Evolutionary conservation across 2,329 filamentous ascomycete species (phyloP).

Genomic region (Aureobasidium uvarum): DNA sequence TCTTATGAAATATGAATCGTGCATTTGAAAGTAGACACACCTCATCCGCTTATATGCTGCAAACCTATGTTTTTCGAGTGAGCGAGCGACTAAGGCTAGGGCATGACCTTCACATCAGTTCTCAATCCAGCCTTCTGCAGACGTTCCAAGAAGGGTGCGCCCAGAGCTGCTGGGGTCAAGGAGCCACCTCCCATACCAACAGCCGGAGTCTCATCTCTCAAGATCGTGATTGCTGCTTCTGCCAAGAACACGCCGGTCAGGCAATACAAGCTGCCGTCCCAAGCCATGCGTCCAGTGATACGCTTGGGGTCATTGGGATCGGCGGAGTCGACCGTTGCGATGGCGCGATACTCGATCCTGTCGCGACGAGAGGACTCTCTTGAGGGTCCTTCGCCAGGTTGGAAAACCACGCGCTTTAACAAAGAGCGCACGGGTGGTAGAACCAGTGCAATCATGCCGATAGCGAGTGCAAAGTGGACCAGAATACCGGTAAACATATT

Average conservation of each 20-base stretch:
- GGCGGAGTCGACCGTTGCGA: conserved; percentile 60
- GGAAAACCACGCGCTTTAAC: conserved; percentile 47
- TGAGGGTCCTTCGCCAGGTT: conserved; percentile 50
- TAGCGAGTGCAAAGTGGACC: conserved; percentile 50
- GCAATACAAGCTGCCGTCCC: conserved; percentile 63
- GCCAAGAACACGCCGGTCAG: conserved; percentile 64
- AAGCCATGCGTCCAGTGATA: conserved; percentile 57
- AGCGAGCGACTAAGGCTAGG: conserved; percentile 26
- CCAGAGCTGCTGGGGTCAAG: conserved; percentile 69
- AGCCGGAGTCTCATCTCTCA: conserved; percentile 55
- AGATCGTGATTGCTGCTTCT: conserved; percentile 63
- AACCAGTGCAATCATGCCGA: conserved; percentile 49
- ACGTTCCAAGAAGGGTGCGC: conserved; percentile 64
- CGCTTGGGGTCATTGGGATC: conserved; percentile 49
- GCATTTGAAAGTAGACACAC: neutral
- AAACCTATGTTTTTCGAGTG: neutral
- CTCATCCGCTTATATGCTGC: neutral
- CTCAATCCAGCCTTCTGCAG: conserved; percentile 61
- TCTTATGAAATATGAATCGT: neutral
- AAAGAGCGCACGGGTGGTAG: conserved; percentile 56
- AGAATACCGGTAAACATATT: conserved; percentile 50
- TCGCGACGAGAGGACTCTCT: conserved; percentile 15
- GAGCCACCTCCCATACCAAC: conserved; percentile 62
- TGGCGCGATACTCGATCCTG: conserved; percentile 59
- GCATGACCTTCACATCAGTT: conserved; percentile 50